Evolutionary conservation across 371 early-diverging fungal genomes (phyloP), one percentile per base, ranked within the genome.

Genomic region (Zychaea mexicana): DNA sequence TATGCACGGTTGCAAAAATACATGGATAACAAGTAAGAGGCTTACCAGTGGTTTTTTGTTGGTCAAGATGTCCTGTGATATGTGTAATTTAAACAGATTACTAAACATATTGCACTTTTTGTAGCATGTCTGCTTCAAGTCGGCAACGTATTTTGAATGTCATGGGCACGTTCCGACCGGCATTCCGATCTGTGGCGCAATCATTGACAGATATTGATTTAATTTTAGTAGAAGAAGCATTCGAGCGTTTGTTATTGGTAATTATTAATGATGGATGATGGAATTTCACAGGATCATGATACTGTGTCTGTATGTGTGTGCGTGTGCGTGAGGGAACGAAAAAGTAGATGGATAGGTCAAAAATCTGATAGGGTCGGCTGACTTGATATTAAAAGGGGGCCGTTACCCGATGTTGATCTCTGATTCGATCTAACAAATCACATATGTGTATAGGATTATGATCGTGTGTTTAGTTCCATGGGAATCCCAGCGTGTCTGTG

Each of bases 401-500:
- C n/a, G 42, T 42, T 8, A 33, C 12, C n/a, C n/a, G n/a, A n/a
- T n/a, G n/a, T n/a, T n/a, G n/a, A n/a, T n/a, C n/a, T n/a, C n/a
- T n/a, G n/a, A n/a, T n/a, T n/a, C n/a, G n/a, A n/a, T n/a, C n/a
- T n/a, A n/a, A n/a, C n/a, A n/a, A n/a, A n/a, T 19, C 17, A 49
- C 24, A 19, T 8, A 3, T 28, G 5, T 13, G 30, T 56, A 3
- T 69, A 88, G 88, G 97, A 96, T 70, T 97, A 97, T 62, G 95
- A 95, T 77, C 89, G 94, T 60, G 92, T 94, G 45, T 96, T 97
- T 71, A 91, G 91, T 54, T 84, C 93, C n/a, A 94, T 96, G 92
- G 97, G 96, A 21, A 90, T 95, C 38, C 97, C 97, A 0, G 90
- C 95, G 17, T 94, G 95, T 67, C 75, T 96, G 27, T 96, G 96